Conservation (phyloP, 208 protist species). For the Strigomonas galati region DNA sequence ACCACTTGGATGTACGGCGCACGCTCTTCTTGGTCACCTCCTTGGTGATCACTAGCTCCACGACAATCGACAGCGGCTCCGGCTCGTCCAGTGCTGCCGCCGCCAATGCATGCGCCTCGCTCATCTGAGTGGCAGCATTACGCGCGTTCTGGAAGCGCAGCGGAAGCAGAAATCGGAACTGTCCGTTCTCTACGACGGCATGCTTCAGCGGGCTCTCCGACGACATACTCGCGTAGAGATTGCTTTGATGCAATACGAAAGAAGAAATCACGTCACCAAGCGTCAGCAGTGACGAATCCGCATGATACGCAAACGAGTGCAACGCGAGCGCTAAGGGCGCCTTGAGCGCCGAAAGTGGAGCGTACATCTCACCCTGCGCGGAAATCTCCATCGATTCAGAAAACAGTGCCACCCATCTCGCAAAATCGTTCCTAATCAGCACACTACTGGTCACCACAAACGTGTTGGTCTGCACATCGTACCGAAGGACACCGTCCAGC, state of each 20-base stretch:
- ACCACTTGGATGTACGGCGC: conserved; percentile 19
- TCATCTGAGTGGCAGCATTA: neutral
- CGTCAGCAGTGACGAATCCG: neutral
- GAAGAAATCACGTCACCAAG: conserved; percentile 10
- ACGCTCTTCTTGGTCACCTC: conserved; percentile 19
- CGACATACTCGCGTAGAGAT: neutral
- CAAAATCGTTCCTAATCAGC: neutral
- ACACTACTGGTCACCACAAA: neutral
- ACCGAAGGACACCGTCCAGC: neutral
- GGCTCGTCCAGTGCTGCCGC: neutral
- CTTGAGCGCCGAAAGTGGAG: neutral
- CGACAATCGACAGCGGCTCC: conserved; percentile 6
- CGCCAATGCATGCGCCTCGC: neutral
- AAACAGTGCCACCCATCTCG: neutral
- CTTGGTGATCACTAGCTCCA: conserved; percentile 20
- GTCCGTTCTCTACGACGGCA: neutral
- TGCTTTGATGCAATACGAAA: conserved; percentile 9
- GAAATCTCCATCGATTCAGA: neutral
- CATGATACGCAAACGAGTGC: neutral
- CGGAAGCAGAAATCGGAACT: neutral
- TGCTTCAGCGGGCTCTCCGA: neutral
- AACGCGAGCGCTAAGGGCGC: conserved; percentile 4
- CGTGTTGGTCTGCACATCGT: neutral
- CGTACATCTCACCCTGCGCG: neutral
- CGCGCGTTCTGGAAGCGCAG: neutral